Evolutionary conservation across 805 yeast species (phyloP).

Genomic region (Metschnikowia similis): DNA sequence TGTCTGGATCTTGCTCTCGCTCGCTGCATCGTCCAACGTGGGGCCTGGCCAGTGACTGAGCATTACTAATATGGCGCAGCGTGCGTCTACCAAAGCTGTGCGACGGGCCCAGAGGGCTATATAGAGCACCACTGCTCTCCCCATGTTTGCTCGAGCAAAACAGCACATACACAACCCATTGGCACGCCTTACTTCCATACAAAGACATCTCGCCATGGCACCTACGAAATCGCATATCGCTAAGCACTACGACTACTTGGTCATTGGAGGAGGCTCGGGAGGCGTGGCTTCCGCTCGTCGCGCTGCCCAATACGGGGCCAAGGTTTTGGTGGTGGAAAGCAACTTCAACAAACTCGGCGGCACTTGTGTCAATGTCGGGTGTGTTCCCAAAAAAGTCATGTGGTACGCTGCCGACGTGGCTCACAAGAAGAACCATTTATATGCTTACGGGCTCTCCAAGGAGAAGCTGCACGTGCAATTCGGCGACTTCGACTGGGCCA

Average conservation of each 20-base stretch:
- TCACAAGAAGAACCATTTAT: conserved; percentile 64
- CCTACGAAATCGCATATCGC: conserved; percentile 34
- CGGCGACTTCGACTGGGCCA: conserved; percentile 73
- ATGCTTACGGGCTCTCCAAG: conserved; percentile 75
- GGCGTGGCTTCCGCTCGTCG: conserved; percentile 98
- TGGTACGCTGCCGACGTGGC: conserved; percentile 97
- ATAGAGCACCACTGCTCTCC: not conserved
- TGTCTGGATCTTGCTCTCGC: too few relatives aligned
- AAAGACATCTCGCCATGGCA: conserved; percentile 49
- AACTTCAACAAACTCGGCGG: conserved; percentile 76
- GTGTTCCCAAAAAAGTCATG: conserved; percentile 98
- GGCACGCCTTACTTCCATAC: conserved; percentile 18
- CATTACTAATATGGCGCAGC: not conserved
- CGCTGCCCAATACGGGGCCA: conserved; percentile 92
- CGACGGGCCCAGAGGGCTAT: not conserved
- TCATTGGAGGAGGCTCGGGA: conserved; percentile 98
- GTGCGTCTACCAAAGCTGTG: conserved; percentile 6
- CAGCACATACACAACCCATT: conserved; percentile 8
- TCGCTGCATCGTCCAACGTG: not conserved
- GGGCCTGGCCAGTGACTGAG: not conserved
- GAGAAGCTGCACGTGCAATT: conserved; percentile 44
- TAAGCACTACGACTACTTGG: conserved; percentile 80
- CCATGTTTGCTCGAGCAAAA: conserved; percentile 10
- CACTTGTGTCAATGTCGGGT: conserved; percentile 98
- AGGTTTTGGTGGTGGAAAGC: conserved; percentile 77